Evolutionary conservation across 306 rosid genomes (phyloP).

Genomic region (Amphicarpaea edgeworthii): DNA sequence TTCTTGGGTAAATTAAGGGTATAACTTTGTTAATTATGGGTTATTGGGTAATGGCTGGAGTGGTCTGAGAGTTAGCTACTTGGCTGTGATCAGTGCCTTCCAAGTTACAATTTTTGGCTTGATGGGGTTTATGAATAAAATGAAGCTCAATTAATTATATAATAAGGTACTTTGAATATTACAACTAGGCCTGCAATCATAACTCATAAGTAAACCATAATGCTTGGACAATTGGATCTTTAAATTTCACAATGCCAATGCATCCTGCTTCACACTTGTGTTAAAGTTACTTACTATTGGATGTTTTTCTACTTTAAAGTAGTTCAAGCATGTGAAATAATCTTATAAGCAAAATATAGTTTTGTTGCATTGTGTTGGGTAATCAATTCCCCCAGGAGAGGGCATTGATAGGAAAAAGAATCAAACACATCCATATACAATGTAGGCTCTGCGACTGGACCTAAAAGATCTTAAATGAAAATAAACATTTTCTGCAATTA

Average conservation of each 20-base stretch:
- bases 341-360: slow-evolving; percentile 20
- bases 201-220: neutral
- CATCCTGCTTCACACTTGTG: slow-evolving; percentile 17
- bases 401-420: slow-evolving; percentile 11
- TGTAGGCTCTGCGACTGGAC: slow-evolving; percentile 15
- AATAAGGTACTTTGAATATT: neutral
- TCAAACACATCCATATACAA: neutral
- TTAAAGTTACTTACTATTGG: neutral
- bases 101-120: slow-evolving; percentile 5
- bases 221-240: slow-evolving; percentile 22
- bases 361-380: slow-evolving; percentile 31
- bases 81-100: neutral
- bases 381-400: slow-evolving; percentile 4
- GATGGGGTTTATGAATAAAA: slow-evolving; percentile 4
- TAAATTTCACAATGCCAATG: neutral
- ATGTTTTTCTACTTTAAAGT: neutral
- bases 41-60: slow-evolving; percentile 12
- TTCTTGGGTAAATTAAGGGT: slow-evolving; percentile 7
- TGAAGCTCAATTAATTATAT: slow-evolving; percentile 28
- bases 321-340: neutral
- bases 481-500: neutral
- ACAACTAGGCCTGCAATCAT: slow-evolving; percentile 1
- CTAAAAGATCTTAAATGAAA: slow-evolving; percentile 2
- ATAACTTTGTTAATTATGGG: neutral
- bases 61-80: neutral